phyloP scores from a whole-genome alignment of 495 filamentous ascomycete genomes.

The Amniculicola lignicola region DNA sequence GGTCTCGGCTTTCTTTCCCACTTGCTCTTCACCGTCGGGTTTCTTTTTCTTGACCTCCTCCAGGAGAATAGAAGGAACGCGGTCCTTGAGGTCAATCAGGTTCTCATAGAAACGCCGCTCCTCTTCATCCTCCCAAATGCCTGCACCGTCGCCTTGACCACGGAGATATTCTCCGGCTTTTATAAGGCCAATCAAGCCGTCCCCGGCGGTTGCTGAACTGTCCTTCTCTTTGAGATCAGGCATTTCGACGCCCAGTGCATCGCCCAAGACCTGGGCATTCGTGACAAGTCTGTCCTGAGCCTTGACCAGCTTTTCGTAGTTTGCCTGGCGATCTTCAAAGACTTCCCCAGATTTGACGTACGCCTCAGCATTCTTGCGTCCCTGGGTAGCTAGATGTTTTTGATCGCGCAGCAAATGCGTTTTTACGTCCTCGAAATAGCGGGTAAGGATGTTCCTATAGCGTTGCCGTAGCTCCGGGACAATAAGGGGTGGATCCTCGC shows the following conservation, averaged over 20 bases:
- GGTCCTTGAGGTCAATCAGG: slow-evolving; percentile 88
- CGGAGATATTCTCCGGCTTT: slow-evolving; percentile 91
- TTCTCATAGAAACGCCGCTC: slow-evolving; percentile 98
- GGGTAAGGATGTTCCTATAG: slow-evolving; percentile 81
- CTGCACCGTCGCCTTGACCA: slow-evolving; percentile 84
- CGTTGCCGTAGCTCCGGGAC: slow-evolving; percentile 74
- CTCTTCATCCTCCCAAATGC: slow-evolving; percentile 99
- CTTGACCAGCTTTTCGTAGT: slow-evolving; percentile 89
- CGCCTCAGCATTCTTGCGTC: slow-evolving; percentile 90
- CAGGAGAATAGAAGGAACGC: slow-evolving; percentile 86
- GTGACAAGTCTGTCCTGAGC: slow-evolving; percentile 83
- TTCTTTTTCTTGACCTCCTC: slow-evolving; percentile 98
- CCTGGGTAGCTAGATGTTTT: slow-evolving; percentile 75
- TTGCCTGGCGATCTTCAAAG: slow-evolving; percentile 95
- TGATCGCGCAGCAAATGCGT: slow-evolving; percentile 84
- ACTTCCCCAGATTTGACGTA: slow-evolving; percentile 99
- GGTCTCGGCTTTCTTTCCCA: slow-evolving; percentile 44
- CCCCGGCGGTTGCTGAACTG: slow-evolving; percentile 56
- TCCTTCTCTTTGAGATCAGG: slow-evolving; percentile 85
- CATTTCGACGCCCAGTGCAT: slow-evolving; percentile 89
- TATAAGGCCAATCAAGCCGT: slow-evolving; percentile 84
- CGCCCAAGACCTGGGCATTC: slow-evolving; percentile 88
- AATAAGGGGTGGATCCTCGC: slow-evolving; percentile 68
- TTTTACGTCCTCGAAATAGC: slow-evolving; percentile 94
- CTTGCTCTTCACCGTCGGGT: slow-evolving; percentile 51